These are phyloP conservation scores for Nigrospora sphaerica DNA, from an alignment of 2,329 filamentous ascomycete genomes.

Conservation along the genomic window DNA sequence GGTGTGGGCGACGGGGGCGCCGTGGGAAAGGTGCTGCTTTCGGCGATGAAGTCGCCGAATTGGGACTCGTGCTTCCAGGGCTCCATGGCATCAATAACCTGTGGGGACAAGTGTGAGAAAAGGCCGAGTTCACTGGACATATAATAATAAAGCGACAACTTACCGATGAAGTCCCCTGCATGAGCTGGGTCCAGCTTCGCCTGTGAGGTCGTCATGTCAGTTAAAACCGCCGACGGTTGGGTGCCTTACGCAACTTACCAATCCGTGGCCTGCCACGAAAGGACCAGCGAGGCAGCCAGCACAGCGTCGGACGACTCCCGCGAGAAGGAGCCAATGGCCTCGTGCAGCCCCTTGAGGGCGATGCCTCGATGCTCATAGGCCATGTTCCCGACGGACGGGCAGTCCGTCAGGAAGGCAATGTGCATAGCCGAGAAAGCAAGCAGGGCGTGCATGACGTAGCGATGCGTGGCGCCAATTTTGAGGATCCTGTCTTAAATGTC, in stretches of 20 bases:
- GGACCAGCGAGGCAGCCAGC: slow-evolving; percentile 80
- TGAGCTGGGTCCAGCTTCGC: slow-evolving; percentile 87
- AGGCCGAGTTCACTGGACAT: neutral
- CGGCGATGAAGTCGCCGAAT: slow-evolving; percentile 74
- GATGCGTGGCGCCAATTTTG: slow-evolving; percentile 70
- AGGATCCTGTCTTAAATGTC: slow-evolving; percentile 53
- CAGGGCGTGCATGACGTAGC: slow-evolving; percentile 90
- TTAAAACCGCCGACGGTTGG: slow-evolving; percentile 17
- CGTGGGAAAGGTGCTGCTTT: slow-evolving; percentile 67
- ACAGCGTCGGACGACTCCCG: slow-evolving; percentile 84
- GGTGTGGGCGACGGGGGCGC: slow-evolving; percentile 56
- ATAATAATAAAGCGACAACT: slow-evolving; percentile 24
- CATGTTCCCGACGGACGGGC: slow-evolving; percentile 77
- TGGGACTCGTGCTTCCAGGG: slow-evolving; percentile 85
- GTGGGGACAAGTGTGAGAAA: slow-evolving; percentile 3
- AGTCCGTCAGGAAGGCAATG: slow-evolving; percentile 82
- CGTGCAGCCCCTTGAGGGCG: slow-evolving; percentile 80
- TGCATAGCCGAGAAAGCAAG: slow-evolving; percentile 93
- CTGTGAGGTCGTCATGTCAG: slow-evolving; percentile 41
- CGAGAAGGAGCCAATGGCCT: slow-evolving; percentile 79
- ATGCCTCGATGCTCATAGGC: slow-evolving; percentile 83
- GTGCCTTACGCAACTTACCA: slow-evolving; percentile 58
- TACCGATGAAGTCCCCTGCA: slow-evolving; percentile 86
- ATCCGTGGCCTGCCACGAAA: slow-evolving; percentile 95
- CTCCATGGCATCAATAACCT: slow-evolving; percentile 89